Percentiles rank a stretch among this genome's conserved stretches.
Conservation (phyloP, 176 grass and related monocot genomes). For the Poa annua region DNA sequence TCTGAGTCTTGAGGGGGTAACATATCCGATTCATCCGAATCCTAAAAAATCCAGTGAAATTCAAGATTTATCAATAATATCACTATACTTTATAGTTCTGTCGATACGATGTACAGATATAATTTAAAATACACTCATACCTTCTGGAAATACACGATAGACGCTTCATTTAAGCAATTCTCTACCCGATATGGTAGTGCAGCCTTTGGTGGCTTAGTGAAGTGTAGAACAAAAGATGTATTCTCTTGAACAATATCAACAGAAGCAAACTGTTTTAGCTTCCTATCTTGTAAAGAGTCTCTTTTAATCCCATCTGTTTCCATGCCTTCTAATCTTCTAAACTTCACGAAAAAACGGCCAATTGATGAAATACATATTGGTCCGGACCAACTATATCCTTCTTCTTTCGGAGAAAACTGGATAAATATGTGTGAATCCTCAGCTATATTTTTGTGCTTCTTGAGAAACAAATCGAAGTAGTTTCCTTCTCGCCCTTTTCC, state of each 20-base stretch:
- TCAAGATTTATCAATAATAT: conserved; percentile 40
- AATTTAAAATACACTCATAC: conserved; percentile 49
- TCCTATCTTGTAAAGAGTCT: conserved; percentile 43
- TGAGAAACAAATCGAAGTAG: conserved; percentile 73
- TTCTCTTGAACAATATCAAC: conserved; percentile 71
- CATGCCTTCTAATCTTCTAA: conserved; percentile 52
- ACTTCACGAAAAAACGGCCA: conserved; percentile 82
- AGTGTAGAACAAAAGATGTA: conserved; percentile 67
- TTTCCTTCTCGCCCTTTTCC: conserved; percentile 58
- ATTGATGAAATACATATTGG: conserved; percentile 72
- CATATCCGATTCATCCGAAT: conserved; percentile 67
- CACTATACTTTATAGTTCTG: neutral
- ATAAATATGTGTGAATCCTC: conserved; percentile 80
- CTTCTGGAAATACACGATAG: conserved; percentile 85
- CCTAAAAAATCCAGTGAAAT: conserved; percentile 54
- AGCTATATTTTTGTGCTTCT: conserved; percentile 63
- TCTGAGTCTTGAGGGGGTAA: conserved; percentile 61
- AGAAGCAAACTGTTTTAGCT: conserved; percentile 63
- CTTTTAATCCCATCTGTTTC: conserved; percentile 29
- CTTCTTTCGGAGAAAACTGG: conserved; percentile 49
- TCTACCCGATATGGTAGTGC: conserved; percentile 82
- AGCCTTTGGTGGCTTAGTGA: conserved; percentile 59
- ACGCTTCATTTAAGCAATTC: conserved; percentile 71
- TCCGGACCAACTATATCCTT: conserved; percentile 19
- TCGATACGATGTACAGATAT: conserved; percentile 24